A percentile compares a stretch with the other conserved stretches of the same genome.
Evolutionary conservation across 73 alveolate species (phyloP).

Genomic region (Breviolum minutum): DNA sequence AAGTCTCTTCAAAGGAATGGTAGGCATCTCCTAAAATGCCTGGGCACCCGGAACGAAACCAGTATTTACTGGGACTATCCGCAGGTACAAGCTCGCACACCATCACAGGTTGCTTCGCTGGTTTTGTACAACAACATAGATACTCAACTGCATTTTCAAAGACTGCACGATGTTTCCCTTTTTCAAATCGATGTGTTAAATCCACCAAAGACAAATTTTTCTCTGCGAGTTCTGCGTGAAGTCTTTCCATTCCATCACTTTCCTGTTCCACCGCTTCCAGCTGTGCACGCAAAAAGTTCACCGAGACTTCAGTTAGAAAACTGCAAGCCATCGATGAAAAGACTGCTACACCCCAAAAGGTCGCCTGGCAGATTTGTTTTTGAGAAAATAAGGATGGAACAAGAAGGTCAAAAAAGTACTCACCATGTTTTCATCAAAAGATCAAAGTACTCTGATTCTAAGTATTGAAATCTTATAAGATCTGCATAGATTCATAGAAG

Average conservation of each 20-base stretch:
- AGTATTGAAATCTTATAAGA: too few species aligned
- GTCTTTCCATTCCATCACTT: not conserved
- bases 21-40: constrained; percentile 32
- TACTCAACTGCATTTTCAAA: constrained; percentile 29
- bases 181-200: not conserved
- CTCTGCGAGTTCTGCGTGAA: not conserved
- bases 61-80: constrained; percentile 10
- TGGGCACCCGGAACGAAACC: constrained; percentile 51
- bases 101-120: not conserved
- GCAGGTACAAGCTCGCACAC: constrained; percentile 17
- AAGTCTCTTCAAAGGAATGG: not conserved
- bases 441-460: too few species aligned
- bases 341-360: constrained; percentile 66
- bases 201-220: not conserved
- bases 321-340: constrained; percentile 64
- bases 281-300: constrained; percentile 20
- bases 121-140: constrained; percentile 24
- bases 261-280: not conserved
- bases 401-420: too few species aligned
- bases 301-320: not conserved
- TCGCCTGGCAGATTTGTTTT: not conserved
- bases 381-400: too few species aligned
- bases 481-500: too few species aligned
- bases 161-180: not conserved
- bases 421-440: too few species aligned